phyloP scores from a whole-genome alignment of 345 rosid genomes.

The Fremontodendron californicum region DNA sequence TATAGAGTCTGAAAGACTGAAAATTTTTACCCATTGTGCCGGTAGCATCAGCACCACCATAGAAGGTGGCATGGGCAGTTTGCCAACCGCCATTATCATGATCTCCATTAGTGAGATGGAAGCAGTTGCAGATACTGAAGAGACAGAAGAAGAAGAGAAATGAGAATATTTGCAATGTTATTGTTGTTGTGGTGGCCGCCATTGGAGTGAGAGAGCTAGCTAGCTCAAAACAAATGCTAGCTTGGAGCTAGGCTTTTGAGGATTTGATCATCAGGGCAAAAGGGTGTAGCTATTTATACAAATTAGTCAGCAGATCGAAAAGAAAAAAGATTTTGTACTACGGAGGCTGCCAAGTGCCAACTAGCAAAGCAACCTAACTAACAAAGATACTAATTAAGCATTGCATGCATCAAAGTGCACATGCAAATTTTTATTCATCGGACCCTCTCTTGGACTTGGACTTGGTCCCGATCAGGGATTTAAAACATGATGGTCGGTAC shows the following conservation, averaged over 20 bases:
- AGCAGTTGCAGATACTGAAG: background rate
- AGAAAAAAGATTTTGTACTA: background rate
- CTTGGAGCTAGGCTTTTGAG: background rate
- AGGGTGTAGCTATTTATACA: background rate
- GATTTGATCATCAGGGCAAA: background rate
- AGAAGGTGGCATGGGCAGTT: slow-evolving; percentile 45
- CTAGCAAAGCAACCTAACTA: background rate
- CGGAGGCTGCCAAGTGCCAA: background rate
- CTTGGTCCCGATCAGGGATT: too few relatives aligned
- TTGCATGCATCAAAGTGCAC: background rate
- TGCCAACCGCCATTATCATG: slow-evolving; percentile 33
- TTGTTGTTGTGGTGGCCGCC: background rate
- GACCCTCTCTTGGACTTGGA: background rate
- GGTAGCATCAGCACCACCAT: slow-evolving; percentile 40
- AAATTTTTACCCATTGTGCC: slow-evolving; percentile 53
- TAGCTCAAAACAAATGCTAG: background rate
- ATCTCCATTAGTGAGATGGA: slow-evolving; percentile 4
- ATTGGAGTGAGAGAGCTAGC: background rate
- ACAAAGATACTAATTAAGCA: background rate
- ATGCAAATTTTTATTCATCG: background rate
- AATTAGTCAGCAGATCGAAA: background rate
- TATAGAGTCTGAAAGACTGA: too few relatives aligned
- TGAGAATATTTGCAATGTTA: background rate
- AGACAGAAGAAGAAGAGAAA: slow-evolving; percentile 9
- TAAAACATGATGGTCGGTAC: too few relatives aligned